phyloP scores from a whole-genome alignment of 2,329 filamentous ascomycete genomes.

The Leptographium lundbergii region DNA sequence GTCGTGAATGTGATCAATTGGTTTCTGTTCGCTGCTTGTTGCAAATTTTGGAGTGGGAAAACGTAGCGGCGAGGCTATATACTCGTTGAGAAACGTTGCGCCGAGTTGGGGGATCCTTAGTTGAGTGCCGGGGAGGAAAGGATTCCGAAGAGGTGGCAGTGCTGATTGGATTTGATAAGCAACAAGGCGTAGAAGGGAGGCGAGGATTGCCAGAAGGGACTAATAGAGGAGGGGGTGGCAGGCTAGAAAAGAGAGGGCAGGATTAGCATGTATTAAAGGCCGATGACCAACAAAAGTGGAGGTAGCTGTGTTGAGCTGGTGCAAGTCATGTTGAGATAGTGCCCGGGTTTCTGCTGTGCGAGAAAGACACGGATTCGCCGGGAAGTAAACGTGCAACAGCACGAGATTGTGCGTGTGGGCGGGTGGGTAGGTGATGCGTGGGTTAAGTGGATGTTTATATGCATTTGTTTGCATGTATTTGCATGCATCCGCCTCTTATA shows the following conservation, averaged over 20 bases:
- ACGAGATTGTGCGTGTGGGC: neutral
- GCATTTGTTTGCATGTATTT: neutral
- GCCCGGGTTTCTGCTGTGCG: neutral
- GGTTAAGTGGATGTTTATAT: neutral
- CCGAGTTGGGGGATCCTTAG: neutral
- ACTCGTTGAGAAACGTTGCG: neutral
- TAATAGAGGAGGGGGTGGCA: neutral
- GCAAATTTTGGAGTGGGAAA: neutral
- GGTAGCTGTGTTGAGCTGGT: neutral
- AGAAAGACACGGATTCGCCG: neutral
- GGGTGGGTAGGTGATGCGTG: neutral
- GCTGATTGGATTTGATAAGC: neutral
- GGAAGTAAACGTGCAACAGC: neutral
- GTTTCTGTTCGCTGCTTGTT: neutral
- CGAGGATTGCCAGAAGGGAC: neutral
- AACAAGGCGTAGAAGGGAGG: neutral
- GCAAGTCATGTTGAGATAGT: conserved; percentile 3
- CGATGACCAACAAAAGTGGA: conserved; percentile 2
- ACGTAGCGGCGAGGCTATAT: neutral
- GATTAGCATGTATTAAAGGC: conserved; percentile 4
- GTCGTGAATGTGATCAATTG: neutral
- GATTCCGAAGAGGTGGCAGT: neutral
- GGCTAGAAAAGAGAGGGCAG: neutral
- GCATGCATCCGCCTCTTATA: neutral
- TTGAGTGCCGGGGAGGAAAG: neutral